Conservation (phyloP, 2,329 filamentous ascomycete genomes). For the Phialophora macrospora region DNA sequence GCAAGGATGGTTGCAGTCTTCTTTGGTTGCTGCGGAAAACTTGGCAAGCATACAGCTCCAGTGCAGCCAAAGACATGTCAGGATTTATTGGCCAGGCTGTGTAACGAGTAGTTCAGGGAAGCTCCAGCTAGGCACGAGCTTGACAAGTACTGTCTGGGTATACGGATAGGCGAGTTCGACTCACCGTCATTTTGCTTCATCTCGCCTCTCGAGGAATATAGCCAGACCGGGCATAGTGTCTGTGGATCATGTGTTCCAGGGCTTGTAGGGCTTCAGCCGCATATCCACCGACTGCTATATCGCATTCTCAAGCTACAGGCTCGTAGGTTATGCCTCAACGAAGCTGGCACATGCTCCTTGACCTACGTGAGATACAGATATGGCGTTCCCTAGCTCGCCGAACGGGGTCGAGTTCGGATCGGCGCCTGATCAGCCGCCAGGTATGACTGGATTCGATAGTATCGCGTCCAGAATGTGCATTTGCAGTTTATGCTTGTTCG, state of each 20-base stretch:
- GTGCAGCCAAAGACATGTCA: neutral
- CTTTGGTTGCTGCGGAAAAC: neutral
- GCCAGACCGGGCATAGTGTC: constrained; percentile 11
- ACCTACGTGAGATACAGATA: neutral
- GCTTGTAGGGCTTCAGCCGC: constrained; percentile 5
- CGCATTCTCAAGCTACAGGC: neutral
- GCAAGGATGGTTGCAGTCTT: neutral
- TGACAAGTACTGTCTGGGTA: neutral
- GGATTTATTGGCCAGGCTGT: no score
- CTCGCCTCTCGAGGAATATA: constrained; percentile 20
- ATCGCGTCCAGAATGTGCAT: neutral
- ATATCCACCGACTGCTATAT: neutral
- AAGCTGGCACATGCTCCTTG: neutral
- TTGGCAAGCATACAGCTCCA: neutral
- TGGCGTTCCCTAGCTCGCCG: neutral
- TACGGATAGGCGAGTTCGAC: neutral
- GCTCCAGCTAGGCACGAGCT: no score
- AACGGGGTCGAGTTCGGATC: neutral
- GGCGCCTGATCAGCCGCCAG: neutral
- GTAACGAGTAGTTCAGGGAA: no score
- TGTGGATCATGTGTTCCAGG: constrained; percentile 4
- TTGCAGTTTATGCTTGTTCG: neutral
- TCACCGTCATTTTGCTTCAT: neutral
- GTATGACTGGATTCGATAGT: neutral
- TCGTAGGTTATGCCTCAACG: neutral